phyloP scores from a whole-genome alignment of 441 rosid species.

The Corymbia calophylla region DNA sequence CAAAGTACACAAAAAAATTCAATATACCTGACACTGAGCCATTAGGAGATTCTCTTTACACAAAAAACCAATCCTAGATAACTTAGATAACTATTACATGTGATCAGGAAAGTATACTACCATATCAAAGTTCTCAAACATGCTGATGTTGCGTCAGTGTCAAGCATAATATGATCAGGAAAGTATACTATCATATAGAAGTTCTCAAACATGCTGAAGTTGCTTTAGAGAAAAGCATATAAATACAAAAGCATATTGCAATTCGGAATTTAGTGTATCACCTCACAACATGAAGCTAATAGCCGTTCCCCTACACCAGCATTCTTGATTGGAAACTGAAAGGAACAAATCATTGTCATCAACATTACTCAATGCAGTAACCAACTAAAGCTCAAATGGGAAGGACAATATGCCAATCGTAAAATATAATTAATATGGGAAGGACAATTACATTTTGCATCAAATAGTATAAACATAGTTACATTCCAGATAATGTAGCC shows the following conservation, averaged over 20 bases:
- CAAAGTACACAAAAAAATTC: not conserved
- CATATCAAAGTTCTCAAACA: not conserved
- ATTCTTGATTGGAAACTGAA: constrained; percentile 48
- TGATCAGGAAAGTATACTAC: not conserved
- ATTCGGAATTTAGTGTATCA: constrained; percentile 5
- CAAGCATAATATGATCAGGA: not conserved
- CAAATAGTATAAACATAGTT: not conserved
- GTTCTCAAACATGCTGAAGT: not conserved
- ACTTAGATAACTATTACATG: not conserved
- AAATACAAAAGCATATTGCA: not conserved
- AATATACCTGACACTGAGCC: not conserved
- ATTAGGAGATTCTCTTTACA: not conserved
- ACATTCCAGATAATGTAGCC: not conserved
- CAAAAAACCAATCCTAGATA: not conserved
- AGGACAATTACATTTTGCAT: not conserved
- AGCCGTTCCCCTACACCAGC: constrained; percentile 64
- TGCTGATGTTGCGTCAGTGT: not conserved
- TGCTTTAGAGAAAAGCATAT: not conserved
- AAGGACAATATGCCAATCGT: not conserved
- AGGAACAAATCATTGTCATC: not conserved
- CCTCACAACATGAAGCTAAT: constrained; percentile 81
- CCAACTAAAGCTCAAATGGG: constrained; percentile 7
- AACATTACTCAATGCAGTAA: not conserved
- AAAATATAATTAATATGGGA: not conserved
- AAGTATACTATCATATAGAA: not conserved